Conservation (phyloP, 2,329 filamentous ascomycete species). For the Apiospora malaysiana region DNA sequence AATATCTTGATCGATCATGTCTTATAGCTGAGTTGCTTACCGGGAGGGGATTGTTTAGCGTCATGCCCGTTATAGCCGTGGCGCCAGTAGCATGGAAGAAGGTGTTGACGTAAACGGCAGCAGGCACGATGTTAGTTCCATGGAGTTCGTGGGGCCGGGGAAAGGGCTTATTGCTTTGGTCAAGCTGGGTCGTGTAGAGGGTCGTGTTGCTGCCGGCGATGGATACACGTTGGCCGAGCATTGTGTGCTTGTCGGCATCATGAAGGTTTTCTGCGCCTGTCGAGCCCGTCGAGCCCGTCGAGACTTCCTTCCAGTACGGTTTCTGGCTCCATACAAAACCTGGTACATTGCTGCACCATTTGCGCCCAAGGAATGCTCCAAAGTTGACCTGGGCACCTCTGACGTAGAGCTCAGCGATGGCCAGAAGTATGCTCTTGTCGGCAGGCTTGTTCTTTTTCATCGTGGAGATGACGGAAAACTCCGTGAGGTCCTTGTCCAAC, state of each 20-base stretch:
- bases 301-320: too few species aligned
- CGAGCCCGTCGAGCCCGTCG: slow-evolving; percentile 36
- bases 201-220: slow-evolving; percentile 37
- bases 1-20: too few species aligned
- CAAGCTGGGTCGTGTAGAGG: slow-evolving; percentile 43
- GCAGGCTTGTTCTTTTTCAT: slow-evolving; percentile 31
- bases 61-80: background rate
- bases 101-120: slow-evolving; percentile 47
- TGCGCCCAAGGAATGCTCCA: too few species aligned
- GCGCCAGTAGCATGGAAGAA: slow-evolving; percentile 39
- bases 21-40: too few species aligned
- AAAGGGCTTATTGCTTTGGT: slow-evolving; percentile 47
- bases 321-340: too few species aligned
- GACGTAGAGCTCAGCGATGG: too few species aligned
- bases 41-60: too few species aligned
- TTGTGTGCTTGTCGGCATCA: slow-evolving; percentile 42
- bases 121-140: slow-evolving; percentile 50
- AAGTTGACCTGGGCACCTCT: too few species aligned
- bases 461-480: slow-evolving; percentile 33
- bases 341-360: too few species aligned
- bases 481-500: slow-evolving; percentile 30
- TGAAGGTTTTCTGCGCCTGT: slow-evolving; percentile 36
- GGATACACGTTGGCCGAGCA: slow-evolving; percentile 39
- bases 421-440: slow-evolving; percentile 32
- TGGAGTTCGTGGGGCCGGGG: slow-evolving; percentile 46